Percentiles rank a stretch among this genome's conserved stretches.
Evolutionary conservation across 139 green algal genomes (phyloP).

Genomic region (Chlorella vulgaris): DNA sequence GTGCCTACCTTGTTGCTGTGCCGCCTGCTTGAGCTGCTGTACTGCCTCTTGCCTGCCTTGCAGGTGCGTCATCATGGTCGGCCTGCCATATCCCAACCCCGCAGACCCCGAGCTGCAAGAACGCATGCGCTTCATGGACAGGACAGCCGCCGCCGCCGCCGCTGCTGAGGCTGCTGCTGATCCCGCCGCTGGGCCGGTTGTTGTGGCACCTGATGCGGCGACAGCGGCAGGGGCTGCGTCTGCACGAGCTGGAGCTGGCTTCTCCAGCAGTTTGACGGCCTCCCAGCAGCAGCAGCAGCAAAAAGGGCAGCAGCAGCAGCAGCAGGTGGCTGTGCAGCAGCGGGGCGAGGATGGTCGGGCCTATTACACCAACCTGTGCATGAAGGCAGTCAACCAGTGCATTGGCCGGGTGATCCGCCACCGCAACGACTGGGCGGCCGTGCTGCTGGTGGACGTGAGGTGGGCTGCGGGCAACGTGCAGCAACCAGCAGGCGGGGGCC

Average conservation of each 20-base stretch:
- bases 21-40: background rate
- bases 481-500: background rate
- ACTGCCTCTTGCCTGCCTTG: conserved; percentile 21
- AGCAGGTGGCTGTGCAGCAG: background rate
- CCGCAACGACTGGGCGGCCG: conserved; percentile 84
- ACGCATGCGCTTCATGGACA: conserved; percentile 85
- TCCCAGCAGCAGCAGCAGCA: background rate
- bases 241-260: background rate
- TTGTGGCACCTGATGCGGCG: background rate
- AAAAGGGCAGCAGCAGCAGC: background rate
- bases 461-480: background rate
- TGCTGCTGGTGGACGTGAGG: conserved; percentile 85
- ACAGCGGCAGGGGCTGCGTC: background rate
- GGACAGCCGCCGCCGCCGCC: background rate
- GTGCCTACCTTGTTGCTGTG: background rate
- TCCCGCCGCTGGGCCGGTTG: background rate
- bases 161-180: background rate
- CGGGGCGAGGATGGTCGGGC: conserved; percentile 49
- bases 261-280: background rate
- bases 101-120: conserved; percentile 90
- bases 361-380: conserved; percentile 89
- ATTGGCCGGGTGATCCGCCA: conserved; percentile 90
- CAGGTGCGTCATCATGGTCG: conserved; percentile 92
- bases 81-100: conserved; percentile 94
- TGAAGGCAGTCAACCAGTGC: conserved; percentile 96